Percentiles rank a stretch among this genome's conserved stretches.
Conservation (phyloP, 1,139 yeast species). For the Sugiyamaella castrensis region DNA sequence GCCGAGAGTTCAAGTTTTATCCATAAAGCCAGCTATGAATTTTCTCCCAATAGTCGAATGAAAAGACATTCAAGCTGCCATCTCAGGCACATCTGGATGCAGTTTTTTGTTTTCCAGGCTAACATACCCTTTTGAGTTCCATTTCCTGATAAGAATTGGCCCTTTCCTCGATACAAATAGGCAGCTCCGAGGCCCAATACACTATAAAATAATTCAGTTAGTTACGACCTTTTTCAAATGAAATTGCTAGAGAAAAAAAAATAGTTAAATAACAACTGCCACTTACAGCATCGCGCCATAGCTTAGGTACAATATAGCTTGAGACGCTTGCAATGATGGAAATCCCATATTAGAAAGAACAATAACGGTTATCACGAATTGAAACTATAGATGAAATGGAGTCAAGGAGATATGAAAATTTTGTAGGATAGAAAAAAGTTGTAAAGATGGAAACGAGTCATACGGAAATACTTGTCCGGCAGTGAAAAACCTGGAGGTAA, state of each 20-base stretch:
- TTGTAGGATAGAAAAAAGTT: too few relatives aligned
- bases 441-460: too few relatives aligned
- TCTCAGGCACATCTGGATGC: too few relatives aligned
- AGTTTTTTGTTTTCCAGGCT: too few relatives aligned
- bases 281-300: slow-evolving; percentile 57
- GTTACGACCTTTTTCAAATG: background rate
- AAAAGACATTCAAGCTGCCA: background rate
- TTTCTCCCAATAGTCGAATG: too few relatives aligned
- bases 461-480: too few relatives aligned
- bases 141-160: slow-evolving; percentile 67
- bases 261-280: background rate
- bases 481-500: too few relatives aligned
- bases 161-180: slow-evolving; percentile 35
- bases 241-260: background rate
- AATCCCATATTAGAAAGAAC: slow-evolving; percentile 26
- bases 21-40: too few relatives aligned
- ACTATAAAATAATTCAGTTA: slow-evolving; percentile 1
- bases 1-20: too few relatives aligned
- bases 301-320: slow-evolving; percentile 74
- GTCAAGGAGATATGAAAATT: background rate
- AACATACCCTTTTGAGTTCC: slow-evolving; percentile 65
- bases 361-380: too few relatives aligned
- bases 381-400: background rate
- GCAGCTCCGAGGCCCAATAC: slow-evolving; percentile 37
- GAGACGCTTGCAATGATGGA: slow-evolving; percentile 50